Evolutionary conservation across 169 alveolate species (phyloP).

Genomic region (Plasmodium chabaudi): DNA sequence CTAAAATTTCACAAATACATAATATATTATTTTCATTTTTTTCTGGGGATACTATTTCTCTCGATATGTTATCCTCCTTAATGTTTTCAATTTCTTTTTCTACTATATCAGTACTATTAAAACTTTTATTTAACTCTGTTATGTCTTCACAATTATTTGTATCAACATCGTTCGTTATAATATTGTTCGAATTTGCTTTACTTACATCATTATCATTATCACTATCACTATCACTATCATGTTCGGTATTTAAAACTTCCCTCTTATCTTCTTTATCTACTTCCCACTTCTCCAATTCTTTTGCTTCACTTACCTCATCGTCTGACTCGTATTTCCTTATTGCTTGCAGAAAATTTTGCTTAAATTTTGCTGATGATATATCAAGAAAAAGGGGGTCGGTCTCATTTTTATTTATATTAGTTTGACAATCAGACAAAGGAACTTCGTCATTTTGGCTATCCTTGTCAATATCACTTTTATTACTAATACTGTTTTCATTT

Average conservation of each 20-base stretch:
- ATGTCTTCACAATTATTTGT: background rate
- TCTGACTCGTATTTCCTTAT: background rate
- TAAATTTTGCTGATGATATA: conserved; percentile 23
- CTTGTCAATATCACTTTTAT: background rate
- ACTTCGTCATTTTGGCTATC: background rate
- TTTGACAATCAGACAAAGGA: background rate
- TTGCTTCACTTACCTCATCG: background rate
- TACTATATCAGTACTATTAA: background rate
- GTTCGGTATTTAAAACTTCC: background rate
- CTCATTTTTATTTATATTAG: background rate
- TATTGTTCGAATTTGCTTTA: background rate
- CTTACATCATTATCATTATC: background rate
- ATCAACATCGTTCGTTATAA: background rate
- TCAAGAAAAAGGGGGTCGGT: conserved; percentile 10
- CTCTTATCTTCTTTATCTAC: background rate
- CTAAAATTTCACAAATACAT: conserved; percentile 23
- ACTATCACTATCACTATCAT: background rate
- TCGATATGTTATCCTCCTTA: no score
- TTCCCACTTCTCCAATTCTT: background rate
- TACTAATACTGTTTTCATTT: background rate
- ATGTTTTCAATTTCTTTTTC: background rate
- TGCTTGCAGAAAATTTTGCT: conserved; percentile 13
- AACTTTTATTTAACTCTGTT: background rate
- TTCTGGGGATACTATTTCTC: background rate
- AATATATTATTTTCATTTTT: background rate